Conservation (phyloP, 2,329 filamentous ascomycete genomes). For the Exophiala oligosperma region DNA sequence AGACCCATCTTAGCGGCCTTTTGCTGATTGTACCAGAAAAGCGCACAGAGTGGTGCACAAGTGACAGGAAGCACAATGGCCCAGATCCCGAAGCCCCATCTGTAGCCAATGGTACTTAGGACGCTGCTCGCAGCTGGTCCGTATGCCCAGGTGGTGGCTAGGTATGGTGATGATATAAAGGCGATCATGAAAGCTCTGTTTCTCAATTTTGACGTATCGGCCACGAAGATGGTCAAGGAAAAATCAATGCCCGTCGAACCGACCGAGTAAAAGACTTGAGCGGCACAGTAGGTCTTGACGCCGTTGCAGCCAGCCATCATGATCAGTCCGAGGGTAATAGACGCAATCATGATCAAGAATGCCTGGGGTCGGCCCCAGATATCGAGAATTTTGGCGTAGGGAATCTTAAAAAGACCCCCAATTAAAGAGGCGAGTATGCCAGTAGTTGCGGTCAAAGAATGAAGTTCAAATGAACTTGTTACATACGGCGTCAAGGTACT, state of each 20-base stretch:
- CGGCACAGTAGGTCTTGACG: slow-evolving; percentile 61
- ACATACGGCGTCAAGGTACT: slow-evolving; percentile 48
- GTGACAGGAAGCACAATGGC: slow-evolving; percentile 21
- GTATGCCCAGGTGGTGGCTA: slow-evolving; percentile 21
- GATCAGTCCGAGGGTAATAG: slow-evolving; percentile 49
- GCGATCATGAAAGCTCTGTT: slow-evolving; percentile 23
- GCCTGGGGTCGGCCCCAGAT: slow-evolving; percentile 61
- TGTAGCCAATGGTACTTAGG: slow-evolving; percentile 25
- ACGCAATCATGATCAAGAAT: slow-evolving; percentile 45
- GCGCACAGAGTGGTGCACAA: slow-evolving; percentile 34
- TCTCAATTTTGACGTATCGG: slow-evolving; percentile 35
- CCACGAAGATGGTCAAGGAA: slow-evolving; percentile 30
- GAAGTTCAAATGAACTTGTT: slow-evolving; percentile 52
- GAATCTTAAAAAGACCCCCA: slow-evolving; percentile 57
- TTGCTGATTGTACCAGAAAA: slow-evolving; percentile 59
- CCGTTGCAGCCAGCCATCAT: slow-evolving; percentile 62
- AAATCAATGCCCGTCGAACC: slow-evolving; percentile 31
- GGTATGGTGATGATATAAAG: slow-evolving; percentile 31
- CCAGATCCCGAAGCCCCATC: slow-evolving; percentile 31
- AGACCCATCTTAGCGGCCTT: slow-evolving; percentile 60
- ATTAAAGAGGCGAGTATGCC: slow-evolving; percentile 55
- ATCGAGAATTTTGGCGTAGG: slow-evolving; percentile 63
- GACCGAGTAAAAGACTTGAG: slow-evolving; percentile 51
- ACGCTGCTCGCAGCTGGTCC: slow-evolving; percentile 20
- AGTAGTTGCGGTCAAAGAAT: slow-evolving; percentile 50